Percentiles rank a stretch among this genome's conserved stretches.
Evolutionary conservation across 345 rosid species (phyloP).

Genomic region (Eucalyptus victrix): DNA sequence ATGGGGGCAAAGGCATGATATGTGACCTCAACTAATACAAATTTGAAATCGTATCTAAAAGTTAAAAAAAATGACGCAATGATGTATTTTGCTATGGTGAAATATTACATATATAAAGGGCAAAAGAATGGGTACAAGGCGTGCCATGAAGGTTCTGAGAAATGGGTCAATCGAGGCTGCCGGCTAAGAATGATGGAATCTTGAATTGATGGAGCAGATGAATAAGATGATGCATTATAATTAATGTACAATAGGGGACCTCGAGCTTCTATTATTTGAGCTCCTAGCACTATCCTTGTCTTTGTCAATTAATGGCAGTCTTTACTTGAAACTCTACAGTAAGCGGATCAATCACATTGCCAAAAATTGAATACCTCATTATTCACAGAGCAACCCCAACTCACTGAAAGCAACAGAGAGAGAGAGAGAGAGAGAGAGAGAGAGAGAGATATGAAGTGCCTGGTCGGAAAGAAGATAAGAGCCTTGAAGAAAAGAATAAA

Average conservation of each 20-base stretch:
- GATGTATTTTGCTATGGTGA: neutral
- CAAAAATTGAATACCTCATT: neutral
- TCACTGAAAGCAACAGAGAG: neutral
- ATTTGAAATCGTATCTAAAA: neutral
- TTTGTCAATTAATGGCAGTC: neutral
- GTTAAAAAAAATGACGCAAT: neutral
- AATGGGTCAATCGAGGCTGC: neutral
- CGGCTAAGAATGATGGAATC: neutral
- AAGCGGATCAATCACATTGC: neutral
- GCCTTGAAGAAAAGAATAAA: neutral
- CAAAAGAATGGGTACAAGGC: neutral
- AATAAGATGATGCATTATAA: neutral
- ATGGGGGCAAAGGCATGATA: neutral
- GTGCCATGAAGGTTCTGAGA: neutral
- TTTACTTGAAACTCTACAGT: neutral
- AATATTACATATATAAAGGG: neutral
- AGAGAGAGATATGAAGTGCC: neutral
- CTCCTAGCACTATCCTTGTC: neutral
- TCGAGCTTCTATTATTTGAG: neutral
- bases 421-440: neutral
- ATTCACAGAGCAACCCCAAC: neutral
- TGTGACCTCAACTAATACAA: neutral
- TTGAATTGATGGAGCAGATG: neutral
- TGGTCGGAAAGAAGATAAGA: neutral
- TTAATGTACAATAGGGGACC: neutral